These are phyloP conservation scores for Echium plantagineum DNA, from an alignment of 257 asterid species.

Conservation along the genomic window DNA sequence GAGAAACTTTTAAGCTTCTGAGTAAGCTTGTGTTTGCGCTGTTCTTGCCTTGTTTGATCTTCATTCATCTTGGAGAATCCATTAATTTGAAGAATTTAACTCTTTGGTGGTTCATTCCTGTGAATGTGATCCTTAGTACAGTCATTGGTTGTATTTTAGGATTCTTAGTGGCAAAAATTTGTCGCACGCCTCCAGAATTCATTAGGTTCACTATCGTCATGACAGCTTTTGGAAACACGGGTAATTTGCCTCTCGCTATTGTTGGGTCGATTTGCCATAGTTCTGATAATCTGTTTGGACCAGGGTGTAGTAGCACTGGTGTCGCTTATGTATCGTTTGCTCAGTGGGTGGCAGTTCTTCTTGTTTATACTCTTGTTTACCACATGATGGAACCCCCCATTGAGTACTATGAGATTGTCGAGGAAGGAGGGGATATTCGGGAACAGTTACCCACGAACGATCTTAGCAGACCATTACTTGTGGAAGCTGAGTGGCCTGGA, in stretches of 20 bases:
- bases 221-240: constrained; percentile 94
- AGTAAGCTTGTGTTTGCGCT: constrained; percentile 83
- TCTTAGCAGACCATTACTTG: constrained; percentile 78
- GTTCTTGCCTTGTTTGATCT: constrained; percentile 78
- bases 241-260: constrained; percentile 79
- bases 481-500: constrained; percentile 99
- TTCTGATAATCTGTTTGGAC: constrained; percentile 56
- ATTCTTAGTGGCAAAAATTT: constrained; percentile 47
- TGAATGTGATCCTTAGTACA: constrained; percentile 73
- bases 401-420: constrained; percentile 44
- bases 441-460: constrained; percentile 37
- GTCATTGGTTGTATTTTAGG: constrained; percentile 75
- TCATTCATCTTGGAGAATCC: constrained; percentile 77
- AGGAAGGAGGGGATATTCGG: constrained; percentile 44
- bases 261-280: constrained; percentile 84
- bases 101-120: constrained; percentile 91
- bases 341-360: constrained; percentile 89
- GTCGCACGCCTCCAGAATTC: constrained; percentile 74
- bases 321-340: constrained; percentile 84
- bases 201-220: constrained; percentile 65
- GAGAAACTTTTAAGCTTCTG: constrained; percentile 79
- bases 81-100: constrained; percentile 54
- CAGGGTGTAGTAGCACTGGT: constrained; percentile 42
- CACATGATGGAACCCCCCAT: constrained; percentile 99
- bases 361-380: constrained; percentile 84